Percentiles rank a stretch among this genome's conserved stretches.
Evolutionary conservation across 148 eudicot genomes (phyloP).

Genomic region (Cornus suecica): DNA sequence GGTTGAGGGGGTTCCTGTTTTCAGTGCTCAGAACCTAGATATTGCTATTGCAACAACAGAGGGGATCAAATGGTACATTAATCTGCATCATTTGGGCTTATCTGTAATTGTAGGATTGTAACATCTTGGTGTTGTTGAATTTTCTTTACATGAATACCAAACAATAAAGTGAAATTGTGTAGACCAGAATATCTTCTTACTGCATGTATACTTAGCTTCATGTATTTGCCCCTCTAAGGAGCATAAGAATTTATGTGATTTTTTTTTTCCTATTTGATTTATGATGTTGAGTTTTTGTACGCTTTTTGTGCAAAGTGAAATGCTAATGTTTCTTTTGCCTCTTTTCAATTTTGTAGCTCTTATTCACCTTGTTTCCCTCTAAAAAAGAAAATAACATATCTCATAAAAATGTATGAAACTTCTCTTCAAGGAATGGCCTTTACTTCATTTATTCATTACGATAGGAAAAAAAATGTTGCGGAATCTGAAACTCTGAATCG

Average conservation of each 20-base stretch:
- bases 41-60: constrained; percentile 87
- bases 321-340: neutral
- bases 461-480: too few relatives aligned
- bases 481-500: too few relatives aligned
- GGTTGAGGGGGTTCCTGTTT: constrained; percentile 94
- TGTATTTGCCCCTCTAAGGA: neutral
- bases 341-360: neutral
- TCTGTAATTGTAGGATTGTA: neutral
- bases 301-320: constrained; percentile 5
- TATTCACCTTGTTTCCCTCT: neutral
- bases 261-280: neutral
- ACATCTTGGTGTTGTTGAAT: neutral
- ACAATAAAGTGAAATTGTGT: neutral
- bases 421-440: neutral
- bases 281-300: neutral
- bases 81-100: constrained; percentile 1
- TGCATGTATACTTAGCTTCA: neutral
- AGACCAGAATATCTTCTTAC: constrained; percentile 3
- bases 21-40: constrained; percentile 86
- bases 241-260: neutral
- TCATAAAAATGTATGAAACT: neutral
- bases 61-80: constrained; percentile 77
- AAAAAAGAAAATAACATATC: neutral
- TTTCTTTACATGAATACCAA: neutral
- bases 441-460: neutral